These are phyloP conservation scores for Saturnispora zaruensis DNA, from an alignment of 805 yeast species.

Conservation along the genomic window DNA sequence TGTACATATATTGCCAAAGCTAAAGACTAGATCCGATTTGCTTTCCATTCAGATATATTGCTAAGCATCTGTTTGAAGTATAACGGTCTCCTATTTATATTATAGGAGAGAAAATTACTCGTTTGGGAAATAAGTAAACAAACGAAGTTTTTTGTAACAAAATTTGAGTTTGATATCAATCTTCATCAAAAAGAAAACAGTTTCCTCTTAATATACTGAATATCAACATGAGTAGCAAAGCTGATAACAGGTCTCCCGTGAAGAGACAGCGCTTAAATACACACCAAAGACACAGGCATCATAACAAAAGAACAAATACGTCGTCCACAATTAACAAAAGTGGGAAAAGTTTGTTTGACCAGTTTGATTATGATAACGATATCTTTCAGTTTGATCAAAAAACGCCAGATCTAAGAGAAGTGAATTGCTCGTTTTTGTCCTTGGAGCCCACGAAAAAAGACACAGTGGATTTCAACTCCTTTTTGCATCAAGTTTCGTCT, in stretches of 20 bases:
- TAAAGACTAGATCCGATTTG: neutral
- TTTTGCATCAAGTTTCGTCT: conserved; percentile 20
- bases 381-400: conserved; percentile 4
- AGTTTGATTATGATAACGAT: neutral
- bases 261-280: conserved; percentile 3
- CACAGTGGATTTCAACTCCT: conserved; percentile 24
- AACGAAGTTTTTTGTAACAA: neutral
- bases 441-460: conserved; percentile 7
- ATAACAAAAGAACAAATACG: conserved; percentile 19
- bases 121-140: conserved; percentile 18
- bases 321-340: conserved; percentile 4
- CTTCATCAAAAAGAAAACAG: neutral
- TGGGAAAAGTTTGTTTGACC: conserved; percentile 1
- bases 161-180: neutral
- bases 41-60: neutral
- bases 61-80: neutral
- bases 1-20: neutral
- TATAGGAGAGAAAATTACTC: conserved; percentile 9
- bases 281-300: conserved; percentile 6
- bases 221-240: neutral
- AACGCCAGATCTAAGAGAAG: neutral
- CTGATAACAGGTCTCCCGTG: neutral
- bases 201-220: neutral
- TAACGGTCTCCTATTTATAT: neutral
- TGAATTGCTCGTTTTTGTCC: neutral